Base-by-base conservation (phyloP, 2,329 filamentous ascomycete species). In the Hypoxylon sp. region DNA sequence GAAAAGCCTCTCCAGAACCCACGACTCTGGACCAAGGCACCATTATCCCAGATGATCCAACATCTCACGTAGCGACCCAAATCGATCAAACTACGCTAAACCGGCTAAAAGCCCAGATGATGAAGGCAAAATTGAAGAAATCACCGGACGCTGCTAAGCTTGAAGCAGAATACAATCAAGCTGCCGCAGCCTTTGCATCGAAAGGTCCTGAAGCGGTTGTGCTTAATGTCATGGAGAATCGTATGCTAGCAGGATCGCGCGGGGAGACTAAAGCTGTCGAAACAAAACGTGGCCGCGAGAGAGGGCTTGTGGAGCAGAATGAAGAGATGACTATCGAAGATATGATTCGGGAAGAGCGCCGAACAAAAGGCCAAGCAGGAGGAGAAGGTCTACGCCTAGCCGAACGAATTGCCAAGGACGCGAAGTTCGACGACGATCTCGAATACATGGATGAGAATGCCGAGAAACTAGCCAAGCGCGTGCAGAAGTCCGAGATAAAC, bases 361-460 rank as follows among this genome's bases (percentile, higher is more conserved):
- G 95, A 60, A 98, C 93, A 3, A 91, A 90, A 65, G 91, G 91
- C 14, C 90, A 93, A 75, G 84, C 85, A 3, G 93, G 92, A 46
- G 94, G 94, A 58, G 94, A 98, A 77, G 93, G 92, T 0, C 85
- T 90, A 73, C 89, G 92, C 3, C 87, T 98, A 33, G 96, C 96
- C 2, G 94, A 98, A 78, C 90, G 94, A 66, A 99, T 99, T 73
- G 93, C 94, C 59, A 97, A 97, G 78, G 96, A 99, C 79, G 88
- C 82, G 53, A 97, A 94, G 77, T 99, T 97, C 78, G 91, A 94
- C 82, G 90, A 97, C 76, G 92, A 97, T 78, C 88, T 99, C 26
- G 95, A 99, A 59, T 99, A 99, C 81, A 92, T 98, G 86, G 95
- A 99, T 78, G 96, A 98, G 74, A 98, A 99, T 77, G 96, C 96